A percentile compares a stretch with the other conserved stretches of the same genome.
These are phyloP conservation scores for Arthrinium puccinioides DNA, from an alignment of 2,329 filamentous ascomycete species.

Conservation along the genomic window DNA sequence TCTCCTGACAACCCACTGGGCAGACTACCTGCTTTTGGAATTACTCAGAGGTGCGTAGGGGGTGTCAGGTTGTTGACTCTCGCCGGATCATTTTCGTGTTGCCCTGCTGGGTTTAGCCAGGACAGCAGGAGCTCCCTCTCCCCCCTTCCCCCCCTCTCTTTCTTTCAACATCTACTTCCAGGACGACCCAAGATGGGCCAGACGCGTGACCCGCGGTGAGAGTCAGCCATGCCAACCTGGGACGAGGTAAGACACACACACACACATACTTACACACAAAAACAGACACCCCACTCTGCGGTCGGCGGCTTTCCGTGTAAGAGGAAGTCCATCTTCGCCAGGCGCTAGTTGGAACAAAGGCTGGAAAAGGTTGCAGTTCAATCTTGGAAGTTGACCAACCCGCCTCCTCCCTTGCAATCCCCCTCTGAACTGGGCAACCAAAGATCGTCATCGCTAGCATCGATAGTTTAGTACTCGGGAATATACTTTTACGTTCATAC, in stretches of 20 bases:
- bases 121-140: slow-evolving; percentile 7
- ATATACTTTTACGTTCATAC: too few relatives aligned
- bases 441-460: too few relatives aligned
- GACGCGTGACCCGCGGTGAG: slow-evolving; percentile 24
- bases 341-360: not conserved
- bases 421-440: too few relatives aligned
- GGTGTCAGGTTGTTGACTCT: slow-evolving; percentile 21
- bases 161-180: too few relatives aligned
- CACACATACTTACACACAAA: slow-evolving; percentile 21
- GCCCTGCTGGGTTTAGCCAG: slow-evolving; percentile 1
- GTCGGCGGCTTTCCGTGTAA: too few relatives aligned
- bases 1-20: slow-evolving; percentile 20
- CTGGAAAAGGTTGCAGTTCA: not conserved
- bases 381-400: slow-evolving; percentile 1
- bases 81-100: slow-evolving; percentile 14
- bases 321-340: slow-evolving; percentile 1
- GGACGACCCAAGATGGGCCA: too few relatives aligned
- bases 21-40: slow-evolving; percentile 6
- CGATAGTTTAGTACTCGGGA: too few relatives aligned
- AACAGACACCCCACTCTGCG: too few relatives aligned
- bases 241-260: slow-evolving; percentile 25
- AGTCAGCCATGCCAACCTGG: slow-evolving; percentile 24
- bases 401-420: too few relatives aligned
- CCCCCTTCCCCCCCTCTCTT: too few relatives aligned
- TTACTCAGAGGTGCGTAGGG: slow-evolving; percentile 8